Base-by-base conservation (phyloP, 1,284 basidiomycete species). In the Hymenochaete sp. region DNA sequence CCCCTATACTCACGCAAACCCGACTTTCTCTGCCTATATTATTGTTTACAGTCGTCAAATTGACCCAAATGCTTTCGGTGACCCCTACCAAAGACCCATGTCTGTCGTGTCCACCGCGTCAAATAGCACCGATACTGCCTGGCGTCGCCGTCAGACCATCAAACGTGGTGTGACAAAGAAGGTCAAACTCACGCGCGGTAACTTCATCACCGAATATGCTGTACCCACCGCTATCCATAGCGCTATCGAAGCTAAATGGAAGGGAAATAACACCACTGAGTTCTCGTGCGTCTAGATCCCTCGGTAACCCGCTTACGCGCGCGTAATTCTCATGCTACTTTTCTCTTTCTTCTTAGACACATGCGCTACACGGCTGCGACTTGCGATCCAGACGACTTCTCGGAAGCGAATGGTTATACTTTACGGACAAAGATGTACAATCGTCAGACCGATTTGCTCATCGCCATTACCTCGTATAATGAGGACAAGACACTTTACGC, bases 361-460 rank as follows among this genome's bases (percentile, higher is more conserved):
- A 90, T 93, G 87, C 76, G 90, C 29, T 93, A 93, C 65, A 90
- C 83, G 33, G 87, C 92, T 48, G 93, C 93, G 6, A 97, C 93
- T 0, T 84, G 81, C 57, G 93, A 97, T 60, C 93, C 93, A 4
- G 93, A 98, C 61, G 93, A 97, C 55, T 98, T 97, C 57, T 71
- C 68, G 3, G 77, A 82, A 56, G 80, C 78, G 33, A 81, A 78
- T 57, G 93, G 95, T 19, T 89, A 76, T 68, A 83, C 83, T 9
- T 68, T 98, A 36, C 82, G 95, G 14, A 75, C 84, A 3, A 85
- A 87, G 56, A 70, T 83, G 51, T 97, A 93, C 65, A 81, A 83
- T 44, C 85, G 93, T 42, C 78, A 90, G 55, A 98, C 95, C 0
- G 95, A 98, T 57, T 65, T 98, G 4, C 73, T 98, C 33, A 96